A percentile compares a stretch with the other conserved stretches of the same genome.
phyloP scores from a whole-genome alignment of 257 asterid species.

The Lavandula angustifolia region DNA sequence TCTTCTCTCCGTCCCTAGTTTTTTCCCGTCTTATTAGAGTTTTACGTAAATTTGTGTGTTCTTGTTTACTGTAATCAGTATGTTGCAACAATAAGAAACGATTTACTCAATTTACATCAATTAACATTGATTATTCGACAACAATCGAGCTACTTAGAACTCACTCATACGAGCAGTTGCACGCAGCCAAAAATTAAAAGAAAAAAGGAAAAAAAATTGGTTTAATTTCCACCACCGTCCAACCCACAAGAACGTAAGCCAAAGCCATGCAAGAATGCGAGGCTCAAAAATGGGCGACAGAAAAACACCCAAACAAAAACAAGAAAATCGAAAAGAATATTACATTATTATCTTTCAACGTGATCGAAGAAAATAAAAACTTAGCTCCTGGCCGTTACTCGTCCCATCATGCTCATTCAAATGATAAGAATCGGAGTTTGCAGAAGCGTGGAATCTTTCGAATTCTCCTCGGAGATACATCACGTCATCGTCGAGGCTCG shows the following conservation, averaged over 20 bases:
- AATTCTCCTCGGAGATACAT: constrained; percentile 62
- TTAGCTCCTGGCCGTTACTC: constrained; percentile 50
- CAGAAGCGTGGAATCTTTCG: constrained; percentile 51
- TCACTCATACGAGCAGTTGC: no score
- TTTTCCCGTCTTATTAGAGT: no score
- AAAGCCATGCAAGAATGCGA: constrained; percentile 46
- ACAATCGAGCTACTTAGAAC: no score
- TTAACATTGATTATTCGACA: no score
- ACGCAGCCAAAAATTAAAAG: no score
- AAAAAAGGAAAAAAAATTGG: no score
- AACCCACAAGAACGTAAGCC: constrained; percentile 30
- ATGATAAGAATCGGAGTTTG: constrained; percentile 57
- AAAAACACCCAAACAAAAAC: background rate
- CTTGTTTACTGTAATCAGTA: no score
- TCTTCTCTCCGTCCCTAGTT: no score
- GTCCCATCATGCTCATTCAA: constrained; percentile 58
- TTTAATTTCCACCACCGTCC: constrained; percentile 3
- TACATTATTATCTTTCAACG: background rate
- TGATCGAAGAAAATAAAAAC: constrained; percentile 57
- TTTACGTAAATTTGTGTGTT: no score
- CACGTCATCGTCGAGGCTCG: constrained; percentile 39
- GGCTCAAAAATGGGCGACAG: constrained; percentile 40
- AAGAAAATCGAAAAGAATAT: background rate
- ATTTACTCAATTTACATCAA: no score
- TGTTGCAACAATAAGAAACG: no score